Conservation (phyloP, 371 early-diverging fungal species). For the Mortierella polycephala region DNA sequence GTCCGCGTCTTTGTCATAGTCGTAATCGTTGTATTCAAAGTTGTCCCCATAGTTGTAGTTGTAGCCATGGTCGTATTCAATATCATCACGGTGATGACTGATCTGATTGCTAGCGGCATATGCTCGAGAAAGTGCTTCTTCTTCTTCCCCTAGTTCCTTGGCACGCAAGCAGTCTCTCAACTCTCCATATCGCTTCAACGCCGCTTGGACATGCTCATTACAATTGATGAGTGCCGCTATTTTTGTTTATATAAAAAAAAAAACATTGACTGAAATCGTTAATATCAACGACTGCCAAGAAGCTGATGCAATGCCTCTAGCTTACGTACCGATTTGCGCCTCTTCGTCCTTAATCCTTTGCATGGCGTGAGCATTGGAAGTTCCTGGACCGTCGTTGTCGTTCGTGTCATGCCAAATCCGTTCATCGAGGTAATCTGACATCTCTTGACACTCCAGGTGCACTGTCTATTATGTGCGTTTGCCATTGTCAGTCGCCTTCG, state of each 20-base stretch:
- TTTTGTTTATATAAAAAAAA: not conserved
- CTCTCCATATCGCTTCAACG: constrained; percentile 23
- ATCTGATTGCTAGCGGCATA: constrained; percentile 7
- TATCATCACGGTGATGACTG: not conserved
- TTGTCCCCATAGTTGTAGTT: constrained; percentile 5
- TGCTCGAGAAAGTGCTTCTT: constrained; percentile 6
- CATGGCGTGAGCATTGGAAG: constrained; percentile 9
- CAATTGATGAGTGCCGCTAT: constrained; percentile 32
- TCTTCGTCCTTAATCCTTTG: constrained; percentile 34
- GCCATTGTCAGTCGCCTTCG: not conserved
- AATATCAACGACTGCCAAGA: not conserved
- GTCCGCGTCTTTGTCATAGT: constrained; percentile 2
- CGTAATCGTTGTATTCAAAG: not conserved
- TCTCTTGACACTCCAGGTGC: constrained; percentile 36
- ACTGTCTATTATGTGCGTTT: constrained; percentile 24
- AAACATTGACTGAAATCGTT: not conserved
- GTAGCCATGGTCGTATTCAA: not conserved
- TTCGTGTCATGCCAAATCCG: constrained; percentile 43
- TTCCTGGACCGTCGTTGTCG: constrained; percentile 1
- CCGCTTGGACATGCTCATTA: constrained; percentile 21
- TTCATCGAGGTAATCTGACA: constrained; percentile 30
- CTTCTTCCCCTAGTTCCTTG: constrained; percentile 31
- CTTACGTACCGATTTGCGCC: constrained; percentile 31
- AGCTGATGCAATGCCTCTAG: not conserved
- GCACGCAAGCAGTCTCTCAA: constrained; percentile 35